Base-by-base conservation (phyloP, 805 yeast genomes). In the Candida endomychidarum region DNA sequence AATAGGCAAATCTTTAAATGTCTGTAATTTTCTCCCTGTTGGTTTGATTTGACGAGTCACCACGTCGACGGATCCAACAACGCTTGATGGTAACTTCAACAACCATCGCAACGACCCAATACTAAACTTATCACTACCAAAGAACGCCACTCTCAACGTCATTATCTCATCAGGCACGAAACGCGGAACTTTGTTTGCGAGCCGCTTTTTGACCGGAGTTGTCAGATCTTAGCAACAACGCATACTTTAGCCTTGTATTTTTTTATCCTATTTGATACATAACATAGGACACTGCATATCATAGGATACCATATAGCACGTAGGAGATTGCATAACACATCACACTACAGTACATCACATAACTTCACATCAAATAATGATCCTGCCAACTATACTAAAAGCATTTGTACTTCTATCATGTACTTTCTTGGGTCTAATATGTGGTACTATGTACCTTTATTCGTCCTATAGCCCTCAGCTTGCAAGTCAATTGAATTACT, bases 381-480 rank as follows among this genome's bases (percentile, higher is more conserved):
- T 40, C 20, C 45, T 51, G 36, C 55, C 52, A 18, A 49, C 59
- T 10, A 27, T 56, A 18, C 47, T 50, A 34, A 56, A 56, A 37
- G 56, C 47, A 21, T 47, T 55, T 37, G 52, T 58, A 27, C 51
- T 60, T 16, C 44, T 60, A 23, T 59, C 64, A 10, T 58, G 65
- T 40, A 60, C 65, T 12, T 61, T 60, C 55, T 38, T 66, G 48
- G 84, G 83, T 9, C 58, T 81, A 34, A 74, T 75, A 12, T 78
- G 86, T 50, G 95, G 95, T 1, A 86, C 93, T 1, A 65, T 83
- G 51, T 86, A 86, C 59, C 64, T 85, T 33, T 86, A 80, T 60
- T 80, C 86, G 7, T 86, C 87, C 0, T 86, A 79, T 57, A 82
- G 88, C 26, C 91, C 95, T 0, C 93, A 86, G 56, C 68, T 84